These are phyloP conservation scores for Lachancea thermotolerans DNA, from an alignment of 805 yeast species.

Conservation along the genomic window DNA sequence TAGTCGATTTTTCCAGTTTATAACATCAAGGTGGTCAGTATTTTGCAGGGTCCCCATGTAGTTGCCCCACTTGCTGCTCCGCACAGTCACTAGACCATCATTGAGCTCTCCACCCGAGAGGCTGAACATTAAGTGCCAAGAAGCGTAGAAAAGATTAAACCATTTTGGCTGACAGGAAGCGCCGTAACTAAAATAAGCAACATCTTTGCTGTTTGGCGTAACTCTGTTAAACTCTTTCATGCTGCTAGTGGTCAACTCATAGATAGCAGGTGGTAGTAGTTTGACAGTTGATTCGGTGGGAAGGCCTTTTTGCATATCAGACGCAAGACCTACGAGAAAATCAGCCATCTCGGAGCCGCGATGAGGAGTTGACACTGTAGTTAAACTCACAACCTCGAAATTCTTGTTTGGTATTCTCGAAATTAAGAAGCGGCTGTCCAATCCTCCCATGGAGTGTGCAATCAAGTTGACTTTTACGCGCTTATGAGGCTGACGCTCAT, in stretches of 20 bases:
- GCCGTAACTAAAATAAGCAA: constrained; percentile 77
- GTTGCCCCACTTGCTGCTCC: constrained; percentile 76
- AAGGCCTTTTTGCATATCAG: constrained; percentile 22
- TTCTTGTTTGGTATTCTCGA: constrained; percentile 41
- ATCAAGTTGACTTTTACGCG: constrained; percentile 59
- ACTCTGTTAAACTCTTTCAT: constrained; percentile 47
- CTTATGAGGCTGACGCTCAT: constrained; percentile 14
- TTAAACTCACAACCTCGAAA: constrained; percentile 62
- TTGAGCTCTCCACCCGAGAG: constrained; percentile 47
- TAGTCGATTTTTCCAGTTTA: constrained; percentile 67
- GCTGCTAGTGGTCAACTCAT: constrained; percentile 56
- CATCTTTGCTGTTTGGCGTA: constrained; percentile 50
- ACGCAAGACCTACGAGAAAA: constrained; percentile 38
- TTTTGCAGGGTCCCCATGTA: constrained; percentile 70
- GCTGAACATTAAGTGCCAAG: constrained; percentile 56
- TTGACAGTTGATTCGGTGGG: constrained; percentile 11
- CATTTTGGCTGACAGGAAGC: constrained; percentile 61
- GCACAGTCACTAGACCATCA: constrained; percentile 81
- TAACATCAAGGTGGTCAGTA: constrained; percentile 80
- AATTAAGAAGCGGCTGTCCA: constrained; percentile 74
- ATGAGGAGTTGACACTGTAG: constrained; percentile 87
- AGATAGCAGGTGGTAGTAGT: constrained; percentile 40
- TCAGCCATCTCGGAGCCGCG: constrained; percentile 82
- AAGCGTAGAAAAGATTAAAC: constrained; percentile 50
- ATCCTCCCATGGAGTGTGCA: constrained; percentile 94